Percentiles rank a stretch among this genome's conserved stretches.
These are phyloP conservation scores for Ganoderma lucidum DNA, from an alignment of 1,284 basidiomycete genomes.

Conservation along the genomic window DNA sequence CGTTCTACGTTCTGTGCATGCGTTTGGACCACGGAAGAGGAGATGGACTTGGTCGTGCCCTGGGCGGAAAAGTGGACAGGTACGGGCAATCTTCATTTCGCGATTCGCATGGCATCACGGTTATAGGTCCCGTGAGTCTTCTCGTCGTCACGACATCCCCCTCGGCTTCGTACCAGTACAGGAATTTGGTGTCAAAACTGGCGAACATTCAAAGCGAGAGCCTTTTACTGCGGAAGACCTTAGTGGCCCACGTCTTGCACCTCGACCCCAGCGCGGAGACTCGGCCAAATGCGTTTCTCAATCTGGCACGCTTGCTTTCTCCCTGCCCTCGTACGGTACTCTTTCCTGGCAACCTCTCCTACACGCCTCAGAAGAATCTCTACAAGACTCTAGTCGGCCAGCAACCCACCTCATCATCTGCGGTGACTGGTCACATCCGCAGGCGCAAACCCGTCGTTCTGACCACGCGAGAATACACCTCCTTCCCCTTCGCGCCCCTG, in stretches of 20 bases:
- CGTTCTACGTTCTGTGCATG: constrained; percentile 53
- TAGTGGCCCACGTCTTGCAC: constrained; percentile 61
- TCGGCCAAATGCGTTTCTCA: constrained; percentile 65
- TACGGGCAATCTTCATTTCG: constrained; percentile 36
- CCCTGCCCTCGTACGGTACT: constrained; percentile 56
- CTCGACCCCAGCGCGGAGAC: constrained; percentile 45
- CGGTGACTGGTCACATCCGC: constrained; percentile 23
- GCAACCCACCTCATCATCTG: constrained; percentile 22
- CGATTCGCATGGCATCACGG: neutral
- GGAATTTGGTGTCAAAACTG: constrained; percentile 29
- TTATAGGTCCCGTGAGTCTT: constrained; percentile 61
- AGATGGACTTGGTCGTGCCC: constrained; percentile 43
- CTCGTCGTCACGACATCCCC: constrained; percentile 52
- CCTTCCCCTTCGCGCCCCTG: constrained; percentile 46
- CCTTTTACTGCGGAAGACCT: constrained; percentile 38
- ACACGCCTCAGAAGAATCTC: constrained; percentile 39
- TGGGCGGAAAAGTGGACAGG: constrained; percentile 60
- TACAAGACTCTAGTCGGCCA: constrained; percentile 32
- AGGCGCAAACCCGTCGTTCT: constrained; percentile 38
- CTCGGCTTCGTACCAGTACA: constrained; percentile 41
- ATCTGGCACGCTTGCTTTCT: constrained; percentile 68
- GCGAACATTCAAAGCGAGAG: constrained; percentile 37
- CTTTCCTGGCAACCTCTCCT: constrained; percentile 54
- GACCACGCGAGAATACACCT: constrained; percentile 40
- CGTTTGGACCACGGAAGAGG: constrained; percentile 54